These are phyloP conservation scores for Allantophomopsis lycopodina DNA, from an alignment of 2,329 filamentous ascomycete species.

Conservation along the genomic window DNA sequence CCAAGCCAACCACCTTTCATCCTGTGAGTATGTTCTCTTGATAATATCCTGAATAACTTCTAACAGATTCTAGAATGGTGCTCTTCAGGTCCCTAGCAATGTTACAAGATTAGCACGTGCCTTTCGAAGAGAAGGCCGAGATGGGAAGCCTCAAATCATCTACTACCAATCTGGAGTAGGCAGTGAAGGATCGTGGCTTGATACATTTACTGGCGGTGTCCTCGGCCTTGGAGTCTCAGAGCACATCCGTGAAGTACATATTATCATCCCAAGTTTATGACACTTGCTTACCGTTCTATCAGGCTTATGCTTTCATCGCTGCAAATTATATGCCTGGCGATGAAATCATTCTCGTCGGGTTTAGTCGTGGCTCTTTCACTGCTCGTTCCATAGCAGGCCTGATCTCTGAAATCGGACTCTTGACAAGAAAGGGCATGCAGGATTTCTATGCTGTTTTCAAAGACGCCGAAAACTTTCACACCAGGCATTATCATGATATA, in stretches of 20 bases:
- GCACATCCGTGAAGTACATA: constrained; percentile 24
- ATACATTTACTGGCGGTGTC: constrained; percentile 34
- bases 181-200: constrained; percentile 31
- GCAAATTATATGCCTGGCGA: constrained; percentile 26
- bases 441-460: constrained; percentile 26
- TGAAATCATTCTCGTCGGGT: constrained; percentile 23
- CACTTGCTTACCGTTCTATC: too few relatives aligned
- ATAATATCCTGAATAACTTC: too few relatives aligned
- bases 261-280: too few relatives aligned
- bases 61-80: background rate
- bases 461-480: constrained; percentile 22
- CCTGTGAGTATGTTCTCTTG: too few relatives aligned
- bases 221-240: constrained; percentile 40
- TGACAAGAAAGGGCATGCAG: constrained; percentile 26
- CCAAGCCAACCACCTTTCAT: background rate
- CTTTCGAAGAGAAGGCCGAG: constrained; percentile 31
- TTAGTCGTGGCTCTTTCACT: constrained; percentile 26
- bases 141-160: constrained; percentile 38
- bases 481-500: constrained; percentile 6
- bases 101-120: constrained; percentile 44
- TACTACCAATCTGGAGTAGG: constrained; percentile 47
- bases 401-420: constrained; percentile 22
- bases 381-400: constrained; percentile 21
- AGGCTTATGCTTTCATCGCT: constrained; percentile 29
- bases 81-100: constrained; percentile 31